These are phyloP conservation scores for Neospermospora avenae DNA, from an alignment of 2,329 filamentous ascomycete genomes.

Conservation along the genomic window DNA sequence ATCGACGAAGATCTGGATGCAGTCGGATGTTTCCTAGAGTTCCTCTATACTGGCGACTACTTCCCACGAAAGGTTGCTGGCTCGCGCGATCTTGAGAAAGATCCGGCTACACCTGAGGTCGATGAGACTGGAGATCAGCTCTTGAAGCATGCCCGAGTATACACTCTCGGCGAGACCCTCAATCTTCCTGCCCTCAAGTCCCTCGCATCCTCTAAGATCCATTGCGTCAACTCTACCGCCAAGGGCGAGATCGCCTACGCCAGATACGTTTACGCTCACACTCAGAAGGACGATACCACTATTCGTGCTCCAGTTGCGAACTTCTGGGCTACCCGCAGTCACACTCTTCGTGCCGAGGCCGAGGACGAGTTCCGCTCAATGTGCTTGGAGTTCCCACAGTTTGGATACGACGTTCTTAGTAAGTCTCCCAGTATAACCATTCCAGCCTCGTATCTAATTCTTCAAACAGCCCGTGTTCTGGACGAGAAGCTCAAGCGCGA, in stretches of 20 bases:
- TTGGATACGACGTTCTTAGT: slow-evolving; percentile 90
- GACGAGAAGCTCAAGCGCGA: slow-evolving; percentile 66
- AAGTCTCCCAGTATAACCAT: slow-evolving; percentile 34
- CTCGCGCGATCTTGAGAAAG: slow-evolving; percentile 65
- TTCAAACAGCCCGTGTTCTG: slow-evolving; percentile 52
- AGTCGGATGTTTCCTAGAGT: slow-evolving; percentile 77
- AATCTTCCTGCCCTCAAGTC: slow-evolving; percentile 65
- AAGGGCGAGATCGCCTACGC: slow-evolving; percentile 91
- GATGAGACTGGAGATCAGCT: slow-evolving; percentile 81
- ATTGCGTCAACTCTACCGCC: slow-evolving; percentile 83
- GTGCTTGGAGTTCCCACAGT: slow-evolving; percentile 87
- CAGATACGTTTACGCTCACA: slow-evolving; percentile 83
- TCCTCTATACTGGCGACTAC: slow-evolving; percentile 82
- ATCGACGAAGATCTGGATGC: slow-evolving; percentile 66
- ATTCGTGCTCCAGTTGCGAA: slow-evolving; percentile 83
- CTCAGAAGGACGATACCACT: slow-evolving; percentile 61
- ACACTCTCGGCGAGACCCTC: slow-evolving; percentile 82
- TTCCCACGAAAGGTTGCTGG: slow-evolving; percentile 67
- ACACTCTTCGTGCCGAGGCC: slow-evolving; percentile 80
- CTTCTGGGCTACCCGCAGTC: slow-evolving; percentile 81
- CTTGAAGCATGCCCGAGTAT: slow-evolving; percentile 83
- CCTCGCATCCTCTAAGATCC: slow-evolving; percentile 84
- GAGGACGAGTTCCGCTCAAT: slow-evolving; percentile 80
- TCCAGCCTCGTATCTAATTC: slow-evolving; percentile 13
- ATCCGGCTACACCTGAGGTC: slow-evolving; percentile 60